phyloP scores from a whole-genome alignment of 2,329 filamentous ascomycete genomes.

The Cladosporium velox region DNA sequence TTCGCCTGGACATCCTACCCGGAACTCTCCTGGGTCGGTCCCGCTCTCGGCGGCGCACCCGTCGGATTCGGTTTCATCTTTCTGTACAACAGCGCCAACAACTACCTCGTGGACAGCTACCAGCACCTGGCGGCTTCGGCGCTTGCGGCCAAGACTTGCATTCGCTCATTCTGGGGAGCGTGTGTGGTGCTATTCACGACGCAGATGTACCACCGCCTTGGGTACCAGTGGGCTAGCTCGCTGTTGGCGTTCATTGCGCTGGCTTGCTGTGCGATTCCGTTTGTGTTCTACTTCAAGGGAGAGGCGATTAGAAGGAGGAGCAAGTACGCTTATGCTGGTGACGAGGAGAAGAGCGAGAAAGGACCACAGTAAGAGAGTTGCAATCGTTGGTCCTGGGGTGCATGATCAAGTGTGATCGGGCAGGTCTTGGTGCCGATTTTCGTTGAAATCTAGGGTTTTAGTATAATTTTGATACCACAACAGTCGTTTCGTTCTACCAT shows the following conservation, averaged over 20 bases:
- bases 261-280: constrained; percentile 43
- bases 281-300: constrained; percentile 37
- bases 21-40: constrained; percentile 44
- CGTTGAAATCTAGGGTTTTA: background rate
- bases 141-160: constrained; percentile 42
- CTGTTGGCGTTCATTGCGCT: constrained; percentile 65
- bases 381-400: background rate
- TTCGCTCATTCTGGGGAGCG: constrained; percentile 41
- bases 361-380: constrained; percentile 25
- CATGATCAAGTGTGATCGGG: background rate
- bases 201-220: constrained; percentile 39
- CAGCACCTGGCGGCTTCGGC: constrained; percentile 58
- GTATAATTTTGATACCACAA: background rate
- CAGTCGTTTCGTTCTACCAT: background rate
- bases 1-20: constrained; percentile 55
- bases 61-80: constrained; percentile 47
- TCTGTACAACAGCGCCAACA: constrained; percentile 48
- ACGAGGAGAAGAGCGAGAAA: constrained; percentile 43
- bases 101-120: constrained; percentile 48
- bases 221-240: constrained; percentile 43
- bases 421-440: background rate
- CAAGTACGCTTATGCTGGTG: constrained; percentile 52
- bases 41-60: constrained; percentile 63
- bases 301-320: constrained; percentile 30
- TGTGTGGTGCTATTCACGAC: constrained; percentile 42